These are phyloP conservation scores for Fraxinus quadrangulata DNA, from an alignment of 257 asterid species.

Conservation along the genomic window DNA sequence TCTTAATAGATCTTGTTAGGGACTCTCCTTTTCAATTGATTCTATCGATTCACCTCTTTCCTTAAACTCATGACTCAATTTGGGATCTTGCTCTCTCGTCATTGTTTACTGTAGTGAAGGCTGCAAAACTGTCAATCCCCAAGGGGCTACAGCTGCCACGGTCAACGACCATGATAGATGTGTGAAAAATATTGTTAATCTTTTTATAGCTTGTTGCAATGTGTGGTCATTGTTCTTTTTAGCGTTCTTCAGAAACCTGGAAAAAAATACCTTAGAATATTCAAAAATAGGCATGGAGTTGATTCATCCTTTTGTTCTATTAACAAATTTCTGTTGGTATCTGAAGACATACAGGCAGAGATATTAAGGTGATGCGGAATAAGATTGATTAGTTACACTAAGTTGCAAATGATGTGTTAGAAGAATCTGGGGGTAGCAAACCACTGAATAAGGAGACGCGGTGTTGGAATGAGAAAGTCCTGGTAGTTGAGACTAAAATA, in stretches of 20 bases:
- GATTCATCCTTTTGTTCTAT: no score
- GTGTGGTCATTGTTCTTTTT: neutral
- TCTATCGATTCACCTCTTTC: neutral
- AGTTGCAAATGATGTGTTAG: neutral
- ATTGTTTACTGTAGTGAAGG: no score
- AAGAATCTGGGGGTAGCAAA: neutral
- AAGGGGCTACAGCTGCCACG: neutral
- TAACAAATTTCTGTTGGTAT: neutral
- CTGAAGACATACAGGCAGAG: neutral
- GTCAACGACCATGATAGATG: neutral
- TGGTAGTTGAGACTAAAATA: neutral
- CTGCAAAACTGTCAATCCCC: no score
- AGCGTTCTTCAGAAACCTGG: neutral
- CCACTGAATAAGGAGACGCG: neutral
- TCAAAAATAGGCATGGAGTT: neutral
- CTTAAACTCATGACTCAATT: neutral
- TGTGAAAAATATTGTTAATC: neutral
- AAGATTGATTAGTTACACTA: neutral
- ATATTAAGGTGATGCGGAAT: neutral
- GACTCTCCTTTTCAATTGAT: neutral
- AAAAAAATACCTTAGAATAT: no score
- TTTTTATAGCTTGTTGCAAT: neutral
- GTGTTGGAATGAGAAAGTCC: neutral
- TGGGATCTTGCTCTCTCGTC: neutral
- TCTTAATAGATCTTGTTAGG: neutral